Base-by-base conservation (phyloP, 1,284 basidiomycete genomes). In the Melampsora americana region DNA sequence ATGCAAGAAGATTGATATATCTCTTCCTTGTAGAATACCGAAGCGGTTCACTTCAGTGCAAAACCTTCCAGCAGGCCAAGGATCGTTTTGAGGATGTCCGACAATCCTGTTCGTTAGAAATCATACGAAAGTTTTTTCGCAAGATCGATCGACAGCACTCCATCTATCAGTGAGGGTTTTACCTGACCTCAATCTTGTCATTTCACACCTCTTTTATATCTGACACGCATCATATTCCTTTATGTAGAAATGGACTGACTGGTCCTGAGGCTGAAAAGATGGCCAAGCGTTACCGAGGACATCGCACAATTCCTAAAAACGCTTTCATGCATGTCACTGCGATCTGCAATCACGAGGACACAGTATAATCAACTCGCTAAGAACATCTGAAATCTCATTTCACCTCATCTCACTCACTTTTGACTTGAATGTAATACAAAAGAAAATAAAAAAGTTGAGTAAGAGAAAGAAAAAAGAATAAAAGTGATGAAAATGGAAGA, bases 51-150 rank as follows among this genome's bases (percentile, higher is more conserved):
- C 68, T 56, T 20, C 39, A 39, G 12, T 60, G 53, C 48, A 69
- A n/a, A 42, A 39, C 68, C 5, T 69, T 69, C 39, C 12, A 20
- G 11, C 26, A 26, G 30, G 50, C 7, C 28, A 69, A 69, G 68
- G 53, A 39, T 20, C 23, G 53, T 18, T 69, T 69, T 42, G 68
- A 69, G 39, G 1, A 28, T n/a, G 53, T 69, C 11, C 28, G 53
- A 39, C 12, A 69, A 1, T 35, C 53, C 9, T 69, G 53, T 60
- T 32, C 68, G 3, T 12, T 69, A 12, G n/a, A 28, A 28, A 69
- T 30, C n/a, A 69, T 59, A 26, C 35, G 18, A 60, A 69, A 60
- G 53, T 69, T 59, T 39, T 69, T 60, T 44, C 46, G 35, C 42
- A 14, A 59, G 32, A 69, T 69, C 23, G 28, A 69, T 60, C n/a